Conservation (phyloP, 192 early-diverging fungal species). For the Coemansia asiatica region DNA sequence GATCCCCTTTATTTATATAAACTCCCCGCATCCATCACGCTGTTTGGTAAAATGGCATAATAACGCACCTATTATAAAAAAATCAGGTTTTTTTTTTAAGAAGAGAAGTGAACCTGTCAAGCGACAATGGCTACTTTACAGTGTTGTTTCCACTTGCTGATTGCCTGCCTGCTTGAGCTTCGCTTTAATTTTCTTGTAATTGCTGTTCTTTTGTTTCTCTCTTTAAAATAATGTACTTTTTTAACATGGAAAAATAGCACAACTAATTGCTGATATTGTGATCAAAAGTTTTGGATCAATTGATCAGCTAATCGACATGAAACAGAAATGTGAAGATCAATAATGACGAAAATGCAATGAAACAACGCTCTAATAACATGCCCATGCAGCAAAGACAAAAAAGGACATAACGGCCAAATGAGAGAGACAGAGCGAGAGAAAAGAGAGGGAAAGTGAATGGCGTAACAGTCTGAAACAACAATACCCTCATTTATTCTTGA, state of each 20-base stretch:
- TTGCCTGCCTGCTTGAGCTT: no score
- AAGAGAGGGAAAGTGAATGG: not conserved
- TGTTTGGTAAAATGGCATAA: not conserved
- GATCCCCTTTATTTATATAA: not conserved
- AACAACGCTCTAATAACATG: no score
- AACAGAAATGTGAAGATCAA: not conserved
- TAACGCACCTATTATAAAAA: not conserved
- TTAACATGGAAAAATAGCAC: no score
- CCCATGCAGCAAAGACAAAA: no score
- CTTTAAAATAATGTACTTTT: not conserved
- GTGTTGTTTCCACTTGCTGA: not conserved
- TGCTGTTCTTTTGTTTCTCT: not conserved
- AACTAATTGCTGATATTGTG: not conserved
- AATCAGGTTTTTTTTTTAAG: not conserved
- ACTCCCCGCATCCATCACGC: constrained; percentile 1
- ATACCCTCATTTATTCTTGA: not conserved
- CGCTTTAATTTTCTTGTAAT: not conserved
- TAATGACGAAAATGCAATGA: not conserved
- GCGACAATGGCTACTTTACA: not conserved
- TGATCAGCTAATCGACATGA: not conserved
- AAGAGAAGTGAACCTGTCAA: not conserved
- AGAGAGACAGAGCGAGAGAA: not conserved
- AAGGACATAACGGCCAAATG: not conserved
- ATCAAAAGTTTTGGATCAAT: not conserved
- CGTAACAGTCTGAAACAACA: not conserved